A percentile compares a stretch with the other conserved stretches of the same genome.
phyloP scores from a whole-genome alignment of 78 protist species.

The Dictyostelium intermedium region DNA sequence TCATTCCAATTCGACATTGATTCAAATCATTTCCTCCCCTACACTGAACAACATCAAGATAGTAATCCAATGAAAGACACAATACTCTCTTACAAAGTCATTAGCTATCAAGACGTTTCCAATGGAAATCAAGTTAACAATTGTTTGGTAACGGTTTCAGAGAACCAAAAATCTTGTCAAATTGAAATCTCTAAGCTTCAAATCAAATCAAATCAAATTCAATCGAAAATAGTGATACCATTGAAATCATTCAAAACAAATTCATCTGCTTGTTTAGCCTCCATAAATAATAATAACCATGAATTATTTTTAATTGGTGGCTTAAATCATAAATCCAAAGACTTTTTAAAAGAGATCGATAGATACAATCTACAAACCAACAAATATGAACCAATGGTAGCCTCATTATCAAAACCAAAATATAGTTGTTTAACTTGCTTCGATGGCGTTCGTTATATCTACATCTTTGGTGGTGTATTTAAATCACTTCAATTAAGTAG shows the following conservation, averaged over 20 bases:
- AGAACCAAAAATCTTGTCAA: not conserved
- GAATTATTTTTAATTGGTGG: slow-evolving; percentile 45
- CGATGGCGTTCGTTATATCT: slow-evolving; percentile 37
- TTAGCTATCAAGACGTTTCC: not conserved
- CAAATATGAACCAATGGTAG: not conserved
- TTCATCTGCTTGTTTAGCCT: not conserved
- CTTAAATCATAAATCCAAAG: not conserved
- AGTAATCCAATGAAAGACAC: not conserved
- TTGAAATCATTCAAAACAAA: not conserved
- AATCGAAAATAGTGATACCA: not conserved
- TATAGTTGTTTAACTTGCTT: slow-evolving; percentile 7
- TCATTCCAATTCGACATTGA: slow-evolving; percentile 9
- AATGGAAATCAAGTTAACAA: not conserved
- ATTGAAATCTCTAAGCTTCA: not conserved
- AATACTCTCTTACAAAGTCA: not conserved
- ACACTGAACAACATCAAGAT: not conserved
- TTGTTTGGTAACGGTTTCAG: not conserved
- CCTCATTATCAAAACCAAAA: not conserved
- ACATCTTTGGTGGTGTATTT: slow-evolving; percentile 36
- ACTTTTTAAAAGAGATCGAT: not conserved
- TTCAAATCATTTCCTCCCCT: slow-evolving; percentile 4
- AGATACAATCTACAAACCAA: slow-evolving; percentile 7
- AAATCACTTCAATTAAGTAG: slow-evolving; percentile 3
- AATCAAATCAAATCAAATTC: not conserved
- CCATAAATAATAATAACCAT: not conserved